Evolutionary conservation across 176 grass and related monocot species (phyloP), one percentile per base, ranked within the genome.

Genomic region (Metroxylon sagu): DNA sequence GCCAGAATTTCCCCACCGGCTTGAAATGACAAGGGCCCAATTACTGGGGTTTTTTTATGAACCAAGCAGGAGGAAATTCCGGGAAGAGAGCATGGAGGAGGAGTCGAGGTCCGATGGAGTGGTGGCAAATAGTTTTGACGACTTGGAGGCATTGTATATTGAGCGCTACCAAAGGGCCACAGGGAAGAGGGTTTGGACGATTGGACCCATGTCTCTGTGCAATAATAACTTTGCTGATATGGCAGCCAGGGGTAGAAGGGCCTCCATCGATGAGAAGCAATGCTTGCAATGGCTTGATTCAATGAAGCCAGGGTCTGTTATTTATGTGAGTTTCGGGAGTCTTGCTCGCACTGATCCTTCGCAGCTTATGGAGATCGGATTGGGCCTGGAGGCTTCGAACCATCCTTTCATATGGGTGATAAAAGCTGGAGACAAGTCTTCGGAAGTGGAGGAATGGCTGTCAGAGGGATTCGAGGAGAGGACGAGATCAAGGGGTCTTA

Each of bases 311-410:
- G 59, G 61, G 14, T 89, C 85, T 1, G 89, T 89, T 14, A 70
- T 83, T 64, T 89, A 85, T 56, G 85, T 83, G 6, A 80, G 85
- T 28, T 95, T 95, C 26, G 90, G 85, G 5, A 95, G 85, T 70
- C 62, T 95, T 4, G 43, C 66, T 18, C 43, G 58, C 18, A 80
- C 74, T 1, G 18, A 64, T 43, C 60, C 81, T 49, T 14, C 57
- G 23, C 90, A 95, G 60, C 72, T 95, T 19, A 27, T 76, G 49
- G 89, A 95, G 64, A 77, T 95, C 8, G 81, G 82, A 18, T 53
- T 80, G 52, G 90, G 90, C 28, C 27, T 62, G 29, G 59, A 62
- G 30, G 16, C 4, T n/a, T 62, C 59, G 6, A 18, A 30, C n/a
- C 26, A 8, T n/a, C 59, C 59, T 8, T 48, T 62, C 21, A 12